Conservation (phyloP, 2,329 filamentous ascomycete species). For the Mycosphaerella arachidis region DNA sequence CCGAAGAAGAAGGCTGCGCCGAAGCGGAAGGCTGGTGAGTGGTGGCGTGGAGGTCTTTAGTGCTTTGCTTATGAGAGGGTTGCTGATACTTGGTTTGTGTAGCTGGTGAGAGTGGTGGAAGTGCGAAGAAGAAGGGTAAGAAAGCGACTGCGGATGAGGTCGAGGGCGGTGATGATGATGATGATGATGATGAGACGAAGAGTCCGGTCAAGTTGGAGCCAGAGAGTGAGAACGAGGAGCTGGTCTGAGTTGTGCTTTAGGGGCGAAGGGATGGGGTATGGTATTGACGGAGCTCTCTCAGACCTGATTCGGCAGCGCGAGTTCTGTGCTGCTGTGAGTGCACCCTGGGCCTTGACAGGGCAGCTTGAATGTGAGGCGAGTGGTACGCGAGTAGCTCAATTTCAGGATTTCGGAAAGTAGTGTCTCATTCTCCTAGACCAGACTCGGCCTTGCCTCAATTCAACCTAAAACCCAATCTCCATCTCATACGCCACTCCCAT, state of each 20-base stretch:
- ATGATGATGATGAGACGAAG: neutral
- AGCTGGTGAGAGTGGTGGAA: neutral
- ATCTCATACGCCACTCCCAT: conserved; percentile 54
- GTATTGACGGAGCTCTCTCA: no score
- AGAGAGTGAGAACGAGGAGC: conserved; percentile 2
- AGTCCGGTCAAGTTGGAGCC: conserved; percentile 2
- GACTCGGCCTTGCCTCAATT: no score
- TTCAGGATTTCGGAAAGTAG: no score
- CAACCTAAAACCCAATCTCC: conserved; percentile 4
- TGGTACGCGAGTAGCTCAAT: no score
- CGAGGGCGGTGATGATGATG: conserved; percentile 2
- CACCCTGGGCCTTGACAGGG: no score
- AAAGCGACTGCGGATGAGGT: neutral
- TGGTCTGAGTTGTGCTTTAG: neutral
- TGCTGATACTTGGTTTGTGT: neutral
- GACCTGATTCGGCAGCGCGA: no score
- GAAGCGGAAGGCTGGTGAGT: conserved; percentile 15
- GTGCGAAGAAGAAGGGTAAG: conserved; percentile 1
- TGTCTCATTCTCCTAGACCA: no score
- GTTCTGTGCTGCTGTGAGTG: no score
- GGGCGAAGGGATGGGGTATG: neutral
- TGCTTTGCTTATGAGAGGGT: neutral
- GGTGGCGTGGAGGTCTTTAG: neutral
- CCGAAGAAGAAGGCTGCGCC: conserved; percentile 9
- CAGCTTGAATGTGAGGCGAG: neutral